These are phyloP conservation scores for Phaeotremella skinneri DNA, from an alignment of 768 basidiomycete genomes.

Conservation along the genomic window DNA sequence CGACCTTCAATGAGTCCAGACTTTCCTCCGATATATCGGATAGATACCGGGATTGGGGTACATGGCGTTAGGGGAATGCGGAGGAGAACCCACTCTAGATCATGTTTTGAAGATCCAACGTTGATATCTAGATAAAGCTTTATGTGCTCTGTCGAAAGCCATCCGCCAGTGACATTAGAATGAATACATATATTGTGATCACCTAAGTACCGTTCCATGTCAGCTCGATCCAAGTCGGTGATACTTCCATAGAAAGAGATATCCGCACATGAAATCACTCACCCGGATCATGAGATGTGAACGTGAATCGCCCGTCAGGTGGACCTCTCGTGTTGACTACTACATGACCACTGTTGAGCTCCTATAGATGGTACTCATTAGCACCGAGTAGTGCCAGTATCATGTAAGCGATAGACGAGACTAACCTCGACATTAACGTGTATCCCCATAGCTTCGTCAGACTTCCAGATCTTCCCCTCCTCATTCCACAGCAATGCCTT, in stretches of 20 bases:
- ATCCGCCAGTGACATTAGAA: conserved; percentile 79
- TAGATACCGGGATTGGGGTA: no score
- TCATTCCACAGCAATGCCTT: conserved; percentile 89
- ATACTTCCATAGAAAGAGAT: not conserved
- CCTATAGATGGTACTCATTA: conserved; percentile 57
- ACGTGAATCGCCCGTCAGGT: conserved; percentile 87
- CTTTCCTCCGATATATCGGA: no score
- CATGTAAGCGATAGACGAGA: not conserved
- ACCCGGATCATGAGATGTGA: conserved; percentile 86
- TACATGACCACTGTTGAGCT: conserved; percentile 73
- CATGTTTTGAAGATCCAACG: conserved; percentile 80
- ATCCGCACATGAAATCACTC: conserved; percentile 11
- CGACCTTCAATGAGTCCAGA: no score
- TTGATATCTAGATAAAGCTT: conserved; percentile 92
- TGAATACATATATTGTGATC: conserved; percentile 97
- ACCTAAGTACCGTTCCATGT: conserved; percentile 53
- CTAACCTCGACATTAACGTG: conserved; percentile 82
- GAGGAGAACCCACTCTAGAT: conserved; percentile 59
- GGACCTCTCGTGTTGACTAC: conserved; percentile 90
- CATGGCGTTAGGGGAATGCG: no score
- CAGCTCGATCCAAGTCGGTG: not conserved
- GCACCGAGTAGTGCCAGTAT: no score
- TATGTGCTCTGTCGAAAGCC: conserved; percentile 76
- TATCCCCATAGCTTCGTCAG: conserved; percentile 78
- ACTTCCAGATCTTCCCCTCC: conserved; percentile 62